phyloP scores from a whole-genome alignment of 1,284 basidiomycete genomes.

The Ganoderma lingzhi region DNA sequence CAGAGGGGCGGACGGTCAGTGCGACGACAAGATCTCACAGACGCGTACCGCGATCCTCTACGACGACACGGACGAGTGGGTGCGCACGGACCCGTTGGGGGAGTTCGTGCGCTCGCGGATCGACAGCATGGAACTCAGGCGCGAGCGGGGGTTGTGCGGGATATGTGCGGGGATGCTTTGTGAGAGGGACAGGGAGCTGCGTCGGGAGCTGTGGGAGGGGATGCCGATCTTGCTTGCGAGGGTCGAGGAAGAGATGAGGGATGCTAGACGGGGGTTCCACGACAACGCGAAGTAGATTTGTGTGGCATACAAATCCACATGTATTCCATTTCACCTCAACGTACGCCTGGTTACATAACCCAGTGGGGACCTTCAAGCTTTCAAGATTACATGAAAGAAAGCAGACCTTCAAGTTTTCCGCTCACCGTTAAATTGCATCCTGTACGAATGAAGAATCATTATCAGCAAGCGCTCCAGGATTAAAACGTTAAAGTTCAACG shows the following conservation, averaged over 20 bases:
- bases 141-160: constrained; percentile 2
- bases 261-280: background rate
- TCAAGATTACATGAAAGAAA: too few relatives aligned
- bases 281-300: background rate
- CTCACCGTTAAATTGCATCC: too few relatives aligned
- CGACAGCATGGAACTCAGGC: background rate
- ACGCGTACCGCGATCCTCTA: background rate
- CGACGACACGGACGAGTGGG: background rate
- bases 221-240: constrained; percentile 1
- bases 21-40: background rate
- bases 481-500: too few relatives aligned
- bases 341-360: too few relatives aligned
- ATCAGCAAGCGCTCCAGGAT: too few relatives aligned
- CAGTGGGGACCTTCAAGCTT: too few relatives aligned
- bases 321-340: too few relatives aligned
- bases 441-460: too few relatives aligned
- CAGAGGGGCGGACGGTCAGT: background rate
- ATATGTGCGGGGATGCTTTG: constrained; percentile 6
- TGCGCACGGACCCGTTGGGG: background rate
- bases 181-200: constrained; percentile 3
- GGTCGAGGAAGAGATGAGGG: constrained; percentile 5
- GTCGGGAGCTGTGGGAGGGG: constrained; percentile 8
- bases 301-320: background rate
- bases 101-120: background rate
- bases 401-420: too few relatives aligned